phyloP scores from a whole-genome alignment of 352 stramenopile species.

The Hyphochytrium catenoides region DNA sequence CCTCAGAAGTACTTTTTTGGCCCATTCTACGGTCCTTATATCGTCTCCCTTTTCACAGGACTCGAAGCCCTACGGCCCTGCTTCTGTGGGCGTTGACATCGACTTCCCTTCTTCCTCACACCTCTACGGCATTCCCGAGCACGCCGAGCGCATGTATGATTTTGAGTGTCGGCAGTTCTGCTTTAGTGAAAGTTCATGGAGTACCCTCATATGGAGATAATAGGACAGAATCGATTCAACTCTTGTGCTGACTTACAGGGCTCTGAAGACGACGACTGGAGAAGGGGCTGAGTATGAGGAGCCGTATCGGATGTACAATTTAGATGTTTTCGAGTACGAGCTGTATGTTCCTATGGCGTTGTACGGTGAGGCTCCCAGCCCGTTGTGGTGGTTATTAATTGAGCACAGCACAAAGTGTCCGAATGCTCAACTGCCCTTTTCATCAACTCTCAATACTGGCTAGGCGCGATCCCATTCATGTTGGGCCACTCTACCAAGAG shows the following conservation, averaged over 20 bases:
- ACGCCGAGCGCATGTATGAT: too few relatives aligned
- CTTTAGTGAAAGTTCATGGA: conserved; percentile 59
- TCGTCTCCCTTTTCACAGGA: too few relatives aligned
- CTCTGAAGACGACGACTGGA: conserved; percentile 3
- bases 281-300: conserved; percentile 49
- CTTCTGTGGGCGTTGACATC: conserved; percentile 85
- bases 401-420: background rate
- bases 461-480: conserved; percentile 28
- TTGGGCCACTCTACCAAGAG: conserved; percentile 29
- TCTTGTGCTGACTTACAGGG: background rate
- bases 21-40: too few relatives aligned
- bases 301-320: conserved; percentile 95
- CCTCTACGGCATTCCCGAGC: conserved; percentile 92
- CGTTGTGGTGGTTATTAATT: conserved; percentile 18
- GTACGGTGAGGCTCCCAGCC: conserved; percentile 76
- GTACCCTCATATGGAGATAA: too few relatives aligned
- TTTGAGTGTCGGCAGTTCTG: too few relatives aligned
- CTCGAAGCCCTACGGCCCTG: conserved; percentile 57
- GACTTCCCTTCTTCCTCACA: conserved; percentile 43
- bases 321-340: conserved; percentile 99
- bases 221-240: conserved; percentile 48
- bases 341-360: conserved; percentile 94
- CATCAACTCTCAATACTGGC: conserved; percentile 7
- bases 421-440: background rate
- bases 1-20: too few relatives aligned